phyloP scores from a whole-genome alignment of 169 alveolate species.

The Plasmodium falciparum region DNA sequence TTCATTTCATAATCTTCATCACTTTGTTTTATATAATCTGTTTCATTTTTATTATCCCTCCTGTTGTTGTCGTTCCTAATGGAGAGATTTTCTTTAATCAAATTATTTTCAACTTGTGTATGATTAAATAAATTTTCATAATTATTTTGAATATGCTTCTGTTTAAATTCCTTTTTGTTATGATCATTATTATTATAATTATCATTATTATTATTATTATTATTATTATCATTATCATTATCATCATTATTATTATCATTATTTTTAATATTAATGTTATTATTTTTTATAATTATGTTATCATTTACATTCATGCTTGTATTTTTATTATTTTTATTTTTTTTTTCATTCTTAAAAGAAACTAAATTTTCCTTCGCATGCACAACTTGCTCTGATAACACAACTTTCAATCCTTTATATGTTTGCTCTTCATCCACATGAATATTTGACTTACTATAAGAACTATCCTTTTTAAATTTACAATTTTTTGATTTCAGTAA shows the following conservation, averaged over 20 bases:
- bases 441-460: not conserved
- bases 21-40: no score
- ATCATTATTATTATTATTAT: no score
- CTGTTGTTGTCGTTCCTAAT: no score
- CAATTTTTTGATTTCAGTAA: slow-evolving; percentile 2
- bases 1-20: no score
- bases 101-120: no score
- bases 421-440: slow-evolving; percentile 46
- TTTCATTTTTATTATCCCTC: no score
- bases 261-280: not conserved
- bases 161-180: no score
- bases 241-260: not conserved
- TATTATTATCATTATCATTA: not conserved
- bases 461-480: not conserved
- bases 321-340: not conserved
- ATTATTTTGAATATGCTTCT: no score
- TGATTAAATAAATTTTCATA: no score
- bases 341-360: not conserved
- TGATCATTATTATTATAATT: no score
- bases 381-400: slow-evolving; percentile 16
- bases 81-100: no score
- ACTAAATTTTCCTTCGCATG: slow-evolving; percentile 36
- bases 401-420: slow-evolving; percentile 4
- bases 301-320: not conserved
- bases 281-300: not conserved